Evolutionary conservation across 2,329 filamentous ascomycete species (phyloP), one percentile per base, ranked within the genome.

Genomic region (Botrytis fabae): DNA sequence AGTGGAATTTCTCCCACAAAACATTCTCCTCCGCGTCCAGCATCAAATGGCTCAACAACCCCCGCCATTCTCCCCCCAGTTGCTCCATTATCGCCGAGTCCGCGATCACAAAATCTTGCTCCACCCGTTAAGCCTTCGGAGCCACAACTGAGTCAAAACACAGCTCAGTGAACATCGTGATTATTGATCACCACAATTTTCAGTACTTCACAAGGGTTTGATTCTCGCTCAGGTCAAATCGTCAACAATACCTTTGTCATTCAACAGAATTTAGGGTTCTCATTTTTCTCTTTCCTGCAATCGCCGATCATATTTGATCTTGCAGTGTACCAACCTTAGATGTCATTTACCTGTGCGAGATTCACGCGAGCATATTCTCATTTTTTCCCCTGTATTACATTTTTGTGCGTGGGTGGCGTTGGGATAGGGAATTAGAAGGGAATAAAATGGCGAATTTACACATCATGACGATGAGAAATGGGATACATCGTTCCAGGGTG

Each of bases 11-110:
- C 83, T 1, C 85, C 85, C 4, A 82, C 81, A n/a, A 86, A 86
- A 76, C 84, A 86, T 70, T 78, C 82, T 48, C 74, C 81, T 72
- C 74, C 80, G 76, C 73, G 78, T 64, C 74, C 77, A 42, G 70
- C 74, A 12, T 76, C 75, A 60, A 75, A 79, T 69, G 76, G 75
- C 1, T 74, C 74, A 4, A 75, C 73, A 25, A 81, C 79, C 16
- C 80, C 80, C 12, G 83, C 86, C 0, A 84, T 90, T 38, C 81
- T 91, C 4, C 90, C 89, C 8, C 89, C 89, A 0, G 81, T 86
- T 2, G 85, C 88, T 59, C 83, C 87, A 1, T 79, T 92, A 65
- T 86, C 88, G 16, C 90, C 90, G 0, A 88, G 86, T 60, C 85
- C 87, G 2, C 85, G 85, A 22, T 84, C 86, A 73, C 86, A 87